Conservation (phyloP, 2,329 filamentous ascomycete genomes). For the Trichophyton benhamiae region DNA sequence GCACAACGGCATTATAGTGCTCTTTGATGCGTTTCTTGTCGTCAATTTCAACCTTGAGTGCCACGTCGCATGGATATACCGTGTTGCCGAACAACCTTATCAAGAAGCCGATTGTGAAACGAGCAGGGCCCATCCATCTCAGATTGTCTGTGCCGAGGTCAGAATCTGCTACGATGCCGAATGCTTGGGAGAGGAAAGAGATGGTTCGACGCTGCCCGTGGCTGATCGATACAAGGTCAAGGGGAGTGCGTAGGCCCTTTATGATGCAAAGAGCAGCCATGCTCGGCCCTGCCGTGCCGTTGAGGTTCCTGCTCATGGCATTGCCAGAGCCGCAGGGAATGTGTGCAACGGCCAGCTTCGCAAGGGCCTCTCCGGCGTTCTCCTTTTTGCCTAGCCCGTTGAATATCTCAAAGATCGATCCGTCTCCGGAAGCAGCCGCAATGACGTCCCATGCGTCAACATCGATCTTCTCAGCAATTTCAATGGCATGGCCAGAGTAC, state of each 20-base stretch:
- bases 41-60: slow-evolving; percentile 68
- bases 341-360: slow-evolving; percentile 68
- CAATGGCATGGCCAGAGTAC: slow-evolving; percentile 62
- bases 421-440: slow-evolving; percentile 83
- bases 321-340: slow-evolving; percentile 91
- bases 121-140: slow-evolving; percentile 78
- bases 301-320: slow-evolving; percentile 80
- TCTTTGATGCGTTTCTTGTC: slow-evolving; percentile 62
- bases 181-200: slow-evolving; percentile 80
- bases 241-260: slow-evolving; percentile 70
- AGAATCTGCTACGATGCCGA: slow-evolving; percentile 80
- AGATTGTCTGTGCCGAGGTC: slow-evolving; percentile 84
- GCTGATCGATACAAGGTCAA: slow-evolving; percentile 80
- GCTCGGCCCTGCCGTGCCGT: slow-evolving; percentile 63
- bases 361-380: slow-evolving; percentile 63
- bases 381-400: slow-evolving; percentile 71
- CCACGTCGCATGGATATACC: slow-evolving; percentile 78
- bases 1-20: slow-evolving; percentile 49
- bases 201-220: slow-evolving; percentile 62
- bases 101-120: slow-evolving; percentile 80
- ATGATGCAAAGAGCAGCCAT: slow-evolving; percentile 70
- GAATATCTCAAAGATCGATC: slow-evolving; percentile 83
- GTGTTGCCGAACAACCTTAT: slow-evolving; percentile 61
- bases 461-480: slow-evolving; percentile 63
- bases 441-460: slow-evolving; percentile 72